Percentiles rank a stretch among this genome's conserved stretches.
Evolutionary conservation across 257 asterid genomes (phyloP).

Genomic region (Solanum peruvianum): DNA sequence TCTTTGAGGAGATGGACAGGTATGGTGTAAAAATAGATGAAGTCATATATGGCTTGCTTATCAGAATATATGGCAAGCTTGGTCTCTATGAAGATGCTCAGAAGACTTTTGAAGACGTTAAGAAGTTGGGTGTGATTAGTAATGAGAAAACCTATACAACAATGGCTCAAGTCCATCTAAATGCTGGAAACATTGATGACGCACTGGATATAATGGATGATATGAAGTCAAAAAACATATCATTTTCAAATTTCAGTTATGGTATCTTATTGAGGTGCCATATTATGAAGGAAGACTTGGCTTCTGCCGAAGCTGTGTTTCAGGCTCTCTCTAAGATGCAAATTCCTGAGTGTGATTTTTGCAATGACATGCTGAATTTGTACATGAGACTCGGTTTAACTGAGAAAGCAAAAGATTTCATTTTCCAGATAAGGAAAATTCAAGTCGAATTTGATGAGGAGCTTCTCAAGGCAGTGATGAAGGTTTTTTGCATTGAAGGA

Average conservation of each 20-base stretch:
- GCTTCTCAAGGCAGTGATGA: conserved; percentile 55
- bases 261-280: conserved; percentile 56
- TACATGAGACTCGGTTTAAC: conserved; percentile 46
- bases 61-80: conserved; percentile 90
- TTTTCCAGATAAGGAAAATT: conserved; percentile 47
- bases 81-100: conserved; percentile 91
- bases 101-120: conserved; percentile 50
- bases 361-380: conserved; percentile 52
- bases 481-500: conserved; percentile 65
- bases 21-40: conserved; percentile 63
- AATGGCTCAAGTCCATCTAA: conserved; percentile 94
- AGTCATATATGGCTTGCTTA: conserved; percentile 77
- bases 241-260: conserved; percentile 55
- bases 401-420: conserved; percentile 58
- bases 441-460: conserved; percentile 55
- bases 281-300: conserved; percentile 46
- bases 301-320: conserved; percentile 64
- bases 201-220: conserved; percentile 64
- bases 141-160: conserved; percentile 68
- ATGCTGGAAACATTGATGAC: conserved; percentile 45
- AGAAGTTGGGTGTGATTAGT: conserved; percentile 47
- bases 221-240: conserved; percentile 50
- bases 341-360: conserved; percentile 48
- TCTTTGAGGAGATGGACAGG: conserved; percentile 81
- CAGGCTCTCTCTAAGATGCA: conserved; percentile 52